Base-by-base conservation (phyloP, 768 basidiomycete genomes). In the Mrakia frigida region DNA sequence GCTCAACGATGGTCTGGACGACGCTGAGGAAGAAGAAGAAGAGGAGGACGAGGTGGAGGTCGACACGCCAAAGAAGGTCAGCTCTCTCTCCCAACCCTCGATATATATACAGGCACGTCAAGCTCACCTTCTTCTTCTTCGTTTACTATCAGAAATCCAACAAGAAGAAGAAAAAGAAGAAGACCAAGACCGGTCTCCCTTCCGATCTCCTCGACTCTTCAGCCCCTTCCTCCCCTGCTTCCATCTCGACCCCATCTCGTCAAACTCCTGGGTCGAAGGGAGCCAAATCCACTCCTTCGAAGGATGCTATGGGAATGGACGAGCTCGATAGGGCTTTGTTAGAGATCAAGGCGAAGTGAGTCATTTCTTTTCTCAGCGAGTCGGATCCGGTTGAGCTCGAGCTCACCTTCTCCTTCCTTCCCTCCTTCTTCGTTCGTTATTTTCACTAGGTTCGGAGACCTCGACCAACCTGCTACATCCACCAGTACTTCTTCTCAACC, bases 291-390 rank as follows among this genome's bases (percentile, higher is more conserved):
- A 77, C 65, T 23, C 35, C 37, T 16, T n/a, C 43, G 56, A 72
- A 25, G 77, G 50, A 35, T 16, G 18, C 59, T 11, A 75, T 53
- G 81, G 82, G 79, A 21, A 80, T 85, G 74, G 91, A 94, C 80
- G 93, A 98, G 78, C 84, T 98, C 37, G 94, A 97, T 80, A 86
- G 88, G 73, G 94, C 90, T 0, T 85, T 98, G 14, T 91, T 90
- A 1, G 93, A 97, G 80, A 86, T 98, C n/a, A 89, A 90, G 1
- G 78, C 89, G 69, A 90, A 92, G 91, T 92, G 73, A 71, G 84
- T 78, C 9, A n/a, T 63, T 16, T 21, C 9, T 63, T 31, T 60
- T 31, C 16, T 5, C n/a, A 18, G 16, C 3, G 43, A 21, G 46
- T 50, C 61, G 31, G 61, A 63, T 63, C 35, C 37, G 35, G 31